These are phyloP conservation scores for Trichoderma guizhouense DNA, from an alignment of 2,329 filamentous ascomycete genomes.

Conservation along the genomic window DNA sequence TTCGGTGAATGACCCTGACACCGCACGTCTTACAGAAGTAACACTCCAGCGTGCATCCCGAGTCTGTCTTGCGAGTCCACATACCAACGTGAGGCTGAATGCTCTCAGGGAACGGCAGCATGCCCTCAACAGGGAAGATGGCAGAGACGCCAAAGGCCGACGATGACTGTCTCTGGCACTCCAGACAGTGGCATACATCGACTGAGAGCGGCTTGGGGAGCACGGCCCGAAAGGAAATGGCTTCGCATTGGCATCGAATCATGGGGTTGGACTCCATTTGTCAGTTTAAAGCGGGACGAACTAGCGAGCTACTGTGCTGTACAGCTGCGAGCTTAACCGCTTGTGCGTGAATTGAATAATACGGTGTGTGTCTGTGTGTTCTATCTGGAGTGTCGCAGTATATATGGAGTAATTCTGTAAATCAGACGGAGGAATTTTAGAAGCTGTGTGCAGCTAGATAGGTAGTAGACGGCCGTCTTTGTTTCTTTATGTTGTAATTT, in stretches of 20 bases:
- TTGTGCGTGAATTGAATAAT: neutral
- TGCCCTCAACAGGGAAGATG: conserved; percentile 38
- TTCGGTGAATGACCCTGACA: conserved; percentile 46
- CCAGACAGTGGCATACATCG: conserved; percentile 46
- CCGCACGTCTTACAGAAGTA: conserved; percentile 44
- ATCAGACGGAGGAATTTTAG: neutral
- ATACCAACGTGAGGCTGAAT: conserved; percentile 33
- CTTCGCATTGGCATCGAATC: conserved; percentile 40
- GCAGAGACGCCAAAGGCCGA: conserved; percentile 47
- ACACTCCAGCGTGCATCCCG: conserved; percentile 42
- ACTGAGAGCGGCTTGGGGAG: conserved; percentile 34
- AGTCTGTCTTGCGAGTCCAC: conserved; percentile 39
- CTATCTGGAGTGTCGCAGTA: neutral
- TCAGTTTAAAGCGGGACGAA: neutral
- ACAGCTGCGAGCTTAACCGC: neutral
- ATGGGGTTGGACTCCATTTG: conserved; percentile 21
- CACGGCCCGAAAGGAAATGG: conserved; percentile 36
- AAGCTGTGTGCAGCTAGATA: neutral
- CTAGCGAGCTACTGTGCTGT: too few species aligned
- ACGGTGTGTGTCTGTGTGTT: neutral
- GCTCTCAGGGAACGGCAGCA: conserved; percentile 39
- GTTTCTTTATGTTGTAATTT: neutral
- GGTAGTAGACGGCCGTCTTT: neutral
- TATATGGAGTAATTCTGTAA: neutral
- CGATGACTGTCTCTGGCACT: conserved; percentile 44